Evolutionary conservation across 2,329 filamentous ascomycete species (phyloP), one percentile per base, ranked within the genome.

Genomic region (Albifimbria verrucaria): DNA sequence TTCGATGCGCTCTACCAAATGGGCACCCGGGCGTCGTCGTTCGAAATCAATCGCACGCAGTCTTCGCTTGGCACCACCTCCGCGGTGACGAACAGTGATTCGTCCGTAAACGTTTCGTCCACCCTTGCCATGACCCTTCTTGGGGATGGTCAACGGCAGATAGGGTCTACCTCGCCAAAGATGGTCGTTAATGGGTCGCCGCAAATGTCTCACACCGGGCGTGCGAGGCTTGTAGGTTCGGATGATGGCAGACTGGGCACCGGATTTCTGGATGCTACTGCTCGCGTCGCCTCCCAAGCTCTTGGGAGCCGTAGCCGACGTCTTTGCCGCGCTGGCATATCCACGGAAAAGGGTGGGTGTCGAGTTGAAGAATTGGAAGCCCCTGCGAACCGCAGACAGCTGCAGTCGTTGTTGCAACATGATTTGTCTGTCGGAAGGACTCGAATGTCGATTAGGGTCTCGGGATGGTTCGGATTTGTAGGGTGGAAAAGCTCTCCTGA

Each of bases 141-240:
- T 96, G 36, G 92, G 85, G 65, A 91, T 90, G 11, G 95, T 99
- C 70, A 99, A 80, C 49, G 87, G 84, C 28, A 90, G 78, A 60
- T 88, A 86, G 1, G 94, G 90, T 52, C 92, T 81, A 54, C 94
- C 94, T 74, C 96, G 97, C 91, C 91, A 97, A 45, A 99, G 77
- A 72, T 99, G 94, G 65, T 97, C 92, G 73, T 97, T 97, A 73
- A 97, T 87, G 15, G 94, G 92, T 43, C 94, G 85, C 70, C 88
- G 89, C 59, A 99, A 78, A 82, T 99, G 94, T 65, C 94, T 87
- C 54, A 96, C 73, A 81, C 94, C 94, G 12, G 93, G 93, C 1
- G 94, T 97, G 63, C 91, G 86, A 32, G 94, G 94, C 71, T 90
- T 97, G 73, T 97, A 99, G 51, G 89, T 94, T 63, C 90, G 86